Evolutionary conservation across 2,329 filamentous ascomycete species (phyloP).

Genomic region (Didymosphaeria variabile): DNA sequence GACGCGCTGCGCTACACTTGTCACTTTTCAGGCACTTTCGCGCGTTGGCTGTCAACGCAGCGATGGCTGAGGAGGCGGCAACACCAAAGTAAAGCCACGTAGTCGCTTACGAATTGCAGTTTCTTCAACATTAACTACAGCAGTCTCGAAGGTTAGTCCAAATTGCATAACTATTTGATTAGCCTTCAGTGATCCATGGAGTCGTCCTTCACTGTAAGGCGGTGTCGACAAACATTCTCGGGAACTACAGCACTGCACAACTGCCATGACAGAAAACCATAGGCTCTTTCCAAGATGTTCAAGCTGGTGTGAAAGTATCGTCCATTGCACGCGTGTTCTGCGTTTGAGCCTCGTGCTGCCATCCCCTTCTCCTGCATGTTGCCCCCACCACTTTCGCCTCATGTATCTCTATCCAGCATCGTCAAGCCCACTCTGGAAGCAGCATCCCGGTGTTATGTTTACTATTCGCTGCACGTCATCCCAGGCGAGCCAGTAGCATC

Average conservation of each 20-base stretch:
- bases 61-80: neutral
- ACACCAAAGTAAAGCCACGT: neutral
- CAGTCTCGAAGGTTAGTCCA: neutral
- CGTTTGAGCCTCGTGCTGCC: neutral
- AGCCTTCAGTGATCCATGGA: neutral
- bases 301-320: neutral
- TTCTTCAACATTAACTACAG: neutral
- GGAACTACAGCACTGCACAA: neutral
- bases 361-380: slow-evolving; percentile 39
- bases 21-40: neutral
- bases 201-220: neutral
- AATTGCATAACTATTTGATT: neutral
- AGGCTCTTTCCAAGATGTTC: neutral
- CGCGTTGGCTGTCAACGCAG: neutral
- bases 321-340: neutral
- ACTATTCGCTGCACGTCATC: slow-evolving; percentile 38
- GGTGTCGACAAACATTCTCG: neutral
- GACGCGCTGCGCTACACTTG: neutral
- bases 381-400: slow-evolving; percentile 20
- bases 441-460: slow-evolving; percentile 23
- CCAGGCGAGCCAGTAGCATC: slow-evolving; percentile 39
- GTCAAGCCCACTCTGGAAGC: slow-evolving; percentile 19
- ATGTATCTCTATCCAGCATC: slow-evolving; percentile 18
- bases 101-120: neutral
- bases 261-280: neutral